These are phyloP conservation scores for Macrolepiota dolichaula DNA, from an alignment of 768 basidiomycete species.

Conservation along the genomic window DNA sequence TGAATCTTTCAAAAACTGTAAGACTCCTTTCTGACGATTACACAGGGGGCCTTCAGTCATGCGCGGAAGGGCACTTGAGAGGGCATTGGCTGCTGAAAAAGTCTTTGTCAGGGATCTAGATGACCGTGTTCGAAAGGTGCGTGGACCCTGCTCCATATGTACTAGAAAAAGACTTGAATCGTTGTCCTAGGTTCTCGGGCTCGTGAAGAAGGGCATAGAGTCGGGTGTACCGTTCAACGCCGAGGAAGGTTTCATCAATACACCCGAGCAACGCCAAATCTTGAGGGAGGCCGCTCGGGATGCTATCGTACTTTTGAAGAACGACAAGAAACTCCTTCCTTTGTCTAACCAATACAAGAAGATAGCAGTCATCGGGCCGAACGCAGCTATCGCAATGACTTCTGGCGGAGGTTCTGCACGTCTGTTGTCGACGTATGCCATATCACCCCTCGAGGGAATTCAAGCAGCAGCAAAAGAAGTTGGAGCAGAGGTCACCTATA, in stretches of 20 bases:
- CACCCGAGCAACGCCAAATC: conserved; percentile 41
- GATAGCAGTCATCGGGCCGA: conserved; percentile 63
- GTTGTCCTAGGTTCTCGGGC: conserved; percentile 38
- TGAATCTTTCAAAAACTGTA: conserved; percentile 12
- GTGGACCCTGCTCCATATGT: neutral
- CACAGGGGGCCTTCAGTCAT: conserved; percentile 42
- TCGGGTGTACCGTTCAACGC: conserved; percentile 56
- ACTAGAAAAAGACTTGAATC: neutral
- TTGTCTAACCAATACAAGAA: conserved; percentile 33
- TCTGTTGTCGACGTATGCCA: conserved; percentile 46
- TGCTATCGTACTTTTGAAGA: conserved; percentile 59
- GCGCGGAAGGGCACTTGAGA: conserved; percentile 42
- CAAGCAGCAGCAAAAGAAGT: conserved; percentile 33
- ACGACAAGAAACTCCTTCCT: conserved; percentile 49
- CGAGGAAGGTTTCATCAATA: conserved; percentile 43
- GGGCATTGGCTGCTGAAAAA: conserved; percentile 40
- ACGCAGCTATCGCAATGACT: conserved; percentile 48
- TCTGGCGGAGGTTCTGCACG: conserved; percentile 62
- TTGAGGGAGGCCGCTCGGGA: conserved; percentile 52
- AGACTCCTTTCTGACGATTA: conserved; percentile 33
- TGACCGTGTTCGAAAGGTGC: conserved; percentile 32
- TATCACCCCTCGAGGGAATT: conserved; percentile 60
- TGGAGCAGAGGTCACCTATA: conserved; percentile 46
- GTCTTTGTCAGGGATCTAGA: conserved; percentile 39
- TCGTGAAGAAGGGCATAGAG: conserved; percentile 41